Conservation (phyloP, 1,284 basidiomycete genomes). For the Ceratorhiza oryzae-sativae region DNA sequence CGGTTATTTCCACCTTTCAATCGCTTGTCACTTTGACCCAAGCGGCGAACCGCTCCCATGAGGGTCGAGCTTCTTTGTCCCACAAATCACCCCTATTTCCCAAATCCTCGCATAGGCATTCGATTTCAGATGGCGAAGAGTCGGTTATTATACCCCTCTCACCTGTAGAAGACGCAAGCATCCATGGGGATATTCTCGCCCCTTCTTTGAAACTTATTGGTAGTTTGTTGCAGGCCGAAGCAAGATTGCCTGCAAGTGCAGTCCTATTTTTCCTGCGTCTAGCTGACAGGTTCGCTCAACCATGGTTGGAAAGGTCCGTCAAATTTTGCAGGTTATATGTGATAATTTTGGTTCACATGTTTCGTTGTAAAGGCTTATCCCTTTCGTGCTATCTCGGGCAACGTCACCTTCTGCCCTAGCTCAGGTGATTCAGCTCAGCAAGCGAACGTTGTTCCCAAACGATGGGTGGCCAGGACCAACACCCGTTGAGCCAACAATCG, state of each 20-base stretch:
- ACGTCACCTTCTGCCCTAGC: slow-evolving; percentile 62
- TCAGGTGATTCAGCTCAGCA: slow-evolving; percentile 59
- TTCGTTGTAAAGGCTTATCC: slow-evolving; percentile 59
- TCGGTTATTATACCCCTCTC: slow-evolving; percentile 33
- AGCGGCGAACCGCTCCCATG: slow-evolving; percentile 61
- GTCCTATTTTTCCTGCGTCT: slow-evolving; percentile 47
- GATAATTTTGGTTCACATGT: not conserved
- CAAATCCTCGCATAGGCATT: slow-evolving; percentile 39
- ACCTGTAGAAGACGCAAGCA: slow-evolving; percentile 30
- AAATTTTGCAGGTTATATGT: slow-evolving; percentile 20
- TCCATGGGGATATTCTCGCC: slow-evolving; percentile 27
- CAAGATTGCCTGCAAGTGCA: slow-evolving; percentile 44
- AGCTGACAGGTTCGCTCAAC: slow-evolving; percentile 43
- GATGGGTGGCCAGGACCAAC: slow-evolving; percentile 77
- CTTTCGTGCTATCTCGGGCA: slow-evolving; percentile 64
- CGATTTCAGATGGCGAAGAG: slow-evolving; percentile 16
- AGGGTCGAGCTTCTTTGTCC: slow-evolving; percentile 42
- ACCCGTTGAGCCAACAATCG: slow-evolving; percentile 69
- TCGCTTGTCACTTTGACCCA: slow-evolving; percentile 68
- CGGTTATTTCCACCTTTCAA: slow-evolving; percentile 71
- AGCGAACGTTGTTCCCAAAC: slow-evolving; percentile 71
- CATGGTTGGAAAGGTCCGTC: slow-evolving; percentile 45
- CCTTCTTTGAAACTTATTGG: slow-evolving; percentile 55
- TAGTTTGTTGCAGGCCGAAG: slow-evolving; percentile 58
- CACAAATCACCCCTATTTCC: slow-evolving; percentile 42